Evolutionary conservation across 495 filamentous ascomycete species (phyloP).

Genomic region (Xylaria castorea): DNA sequence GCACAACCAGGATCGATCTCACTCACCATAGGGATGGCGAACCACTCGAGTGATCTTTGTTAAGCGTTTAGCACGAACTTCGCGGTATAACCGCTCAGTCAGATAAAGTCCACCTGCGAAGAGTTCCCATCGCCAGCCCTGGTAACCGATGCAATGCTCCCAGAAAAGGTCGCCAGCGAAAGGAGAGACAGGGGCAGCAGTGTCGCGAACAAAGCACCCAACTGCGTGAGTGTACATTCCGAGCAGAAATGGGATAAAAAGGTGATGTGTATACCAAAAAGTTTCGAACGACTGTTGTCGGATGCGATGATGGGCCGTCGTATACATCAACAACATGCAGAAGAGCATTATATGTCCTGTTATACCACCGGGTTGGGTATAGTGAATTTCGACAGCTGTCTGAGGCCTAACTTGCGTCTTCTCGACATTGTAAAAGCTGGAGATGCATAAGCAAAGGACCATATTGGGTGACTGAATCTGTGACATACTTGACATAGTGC

Average conservation of each 20-base stretch:
- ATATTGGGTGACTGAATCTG: background rate
- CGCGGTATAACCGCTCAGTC: slow-evolving; percentile 86
- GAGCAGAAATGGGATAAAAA: slow-evolving; percentile 95
- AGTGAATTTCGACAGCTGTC: slow-evolving; percentile 92
- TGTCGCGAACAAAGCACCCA: slow-evolving; percentile 92
- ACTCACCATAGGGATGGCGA: slow-evolving; percentile 94
- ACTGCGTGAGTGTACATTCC: slow-evolving; percentile 95
- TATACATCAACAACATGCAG: slow-evolving; percentile 99
- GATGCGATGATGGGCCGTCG: slow-evolving; percentile 90
- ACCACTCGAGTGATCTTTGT: slow-evolving; percentile 94
- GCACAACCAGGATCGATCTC: slow-evolving; percentile 40
- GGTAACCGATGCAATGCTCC: slow-evolving; percentile 92
- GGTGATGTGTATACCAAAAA: slow-evolving; percentile 99
- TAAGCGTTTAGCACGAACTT: slow-evolving; percentile 78
- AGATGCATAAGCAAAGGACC: slow-evolving; percentile 38
- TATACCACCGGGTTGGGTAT: slow-evolving; percentile 84
- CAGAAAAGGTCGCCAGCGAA: slow-evolving; percentile 84
- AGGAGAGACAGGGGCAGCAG: slow-evolving; percentile 72
- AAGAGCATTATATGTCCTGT: slow-evolving; percentile 98
- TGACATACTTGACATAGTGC: slow-evolving; percentile 90
- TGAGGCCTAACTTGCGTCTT: slow-evolving; percentile 79
- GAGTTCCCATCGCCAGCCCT: slow-evolving; percentile 98
- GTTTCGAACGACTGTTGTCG: slow-evolving; percentile 97
- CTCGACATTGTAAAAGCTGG: slow-evolving; percentile 94
- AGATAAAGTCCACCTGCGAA: slow-evolving; percentile 87